phyloP scores from a whole-genome alignment of 768 basidiomycete genomes.

The Steccherinum ochraceum region DNA sequence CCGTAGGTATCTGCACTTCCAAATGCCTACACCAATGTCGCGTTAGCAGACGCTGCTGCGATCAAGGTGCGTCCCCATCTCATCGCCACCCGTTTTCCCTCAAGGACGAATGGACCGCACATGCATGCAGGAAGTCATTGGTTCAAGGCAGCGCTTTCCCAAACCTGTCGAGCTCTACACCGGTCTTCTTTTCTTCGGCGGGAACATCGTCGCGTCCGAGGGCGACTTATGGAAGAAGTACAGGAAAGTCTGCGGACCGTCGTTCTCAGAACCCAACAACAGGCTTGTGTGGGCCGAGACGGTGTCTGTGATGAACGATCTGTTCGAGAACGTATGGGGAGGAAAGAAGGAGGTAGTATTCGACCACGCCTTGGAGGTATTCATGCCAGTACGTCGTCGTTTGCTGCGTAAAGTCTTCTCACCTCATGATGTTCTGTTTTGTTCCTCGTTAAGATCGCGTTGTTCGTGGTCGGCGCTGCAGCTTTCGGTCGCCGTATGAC shows the following conservation, averaged over 20 bases:
- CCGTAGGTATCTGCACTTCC: too few relatives aligned
- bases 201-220: constrained; percentile 60
- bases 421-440: neutral
- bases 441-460: constrained; percentile 35
- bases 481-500: constrained; percentile 48
- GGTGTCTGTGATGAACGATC: constrained; percentile 22
- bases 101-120: too few relatives aligned
- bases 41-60: constrained; percentile 13
- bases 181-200: constrained; percentile 44
- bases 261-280: constrained; percentile 55
- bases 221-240: constrained; percentile 62
- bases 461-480: constrained; percentile 50
- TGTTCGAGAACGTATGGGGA: constrained; percentile 40
- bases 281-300: constrained; percentile 34
- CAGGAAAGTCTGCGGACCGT: constrained; percentile 55
- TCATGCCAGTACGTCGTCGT: constrained; percentile 44
- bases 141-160: constrained; percentile 45
- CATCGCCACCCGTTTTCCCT: too few relatives aligned
- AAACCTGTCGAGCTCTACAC: constrained; percentile 46
- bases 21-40: too few relatives aligned
- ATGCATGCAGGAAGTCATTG: constrained; percentile 39
- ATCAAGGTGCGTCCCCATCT: constrained; percentile 5
- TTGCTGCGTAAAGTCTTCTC: neutral
- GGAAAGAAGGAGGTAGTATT: constrained; percentile 31
- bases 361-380: constrained; percentile 47